These are phyloP conservation scores for Colletotrichum sp. DNA, from an alignment of 2,329 filamentous ascomycete genomes.

Conservation along the genomic window DNA sequence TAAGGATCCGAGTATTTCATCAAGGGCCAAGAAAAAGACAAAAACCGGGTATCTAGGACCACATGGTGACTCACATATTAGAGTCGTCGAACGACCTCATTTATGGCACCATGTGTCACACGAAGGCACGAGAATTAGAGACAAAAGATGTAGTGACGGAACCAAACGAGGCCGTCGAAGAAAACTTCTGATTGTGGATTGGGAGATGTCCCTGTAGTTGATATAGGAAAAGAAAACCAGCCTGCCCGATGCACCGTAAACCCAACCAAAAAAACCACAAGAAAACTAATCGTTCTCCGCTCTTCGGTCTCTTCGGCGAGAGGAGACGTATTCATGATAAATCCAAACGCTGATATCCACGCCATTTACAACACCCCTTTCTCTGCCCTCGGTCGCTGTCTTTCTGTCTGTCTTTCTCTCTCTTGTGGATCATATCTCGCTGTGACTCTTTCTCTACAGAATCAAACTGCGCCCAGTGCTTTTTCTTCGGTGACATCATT, in stretches of 20 bases:
- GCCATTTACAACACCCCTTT: not conserved
- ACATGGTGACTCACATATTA: not conserved
- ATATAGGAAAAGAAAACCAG: not conserved
- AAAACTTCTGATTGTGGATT: not conserved
- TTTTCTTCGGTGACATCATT: not conserved
- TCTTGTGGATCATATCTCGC: not conserved
- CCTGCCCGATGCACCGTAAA: conserved; percentile 6
- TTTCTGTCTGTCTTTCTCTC: not conserved
- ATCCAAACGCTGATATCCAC: conserved; percentile 19
- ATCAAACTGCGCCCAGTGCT: not conserved
- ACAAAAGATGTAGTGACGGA: not conserved
- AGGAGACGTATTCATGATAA: not conserved
- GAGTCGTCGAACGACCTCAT: not conserved
- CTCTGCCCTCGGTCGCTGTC: not conserved
- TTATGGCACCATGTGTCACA: not conserved
- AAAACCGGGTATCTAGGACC: not conserved
- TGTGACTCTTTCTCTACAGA: not conserved
- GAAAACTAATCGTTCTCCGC: not conserved
- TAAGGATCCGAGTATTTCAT: too few relatives aligned
- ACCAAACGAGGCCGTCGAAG: not conserved
- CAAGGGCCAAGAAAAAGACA: not conserved
- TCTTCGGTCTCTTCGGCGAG: not conserved
- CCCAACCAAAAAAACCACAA: not conserved
- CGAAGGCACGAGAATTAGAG: not conserved
- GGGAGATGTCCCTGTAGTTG: conserved; percentile 4